phyloP scores from a whole-genome alignment of 768 basidiomycete genomes.

The Rhodotorula taiwanensis region DNA sequence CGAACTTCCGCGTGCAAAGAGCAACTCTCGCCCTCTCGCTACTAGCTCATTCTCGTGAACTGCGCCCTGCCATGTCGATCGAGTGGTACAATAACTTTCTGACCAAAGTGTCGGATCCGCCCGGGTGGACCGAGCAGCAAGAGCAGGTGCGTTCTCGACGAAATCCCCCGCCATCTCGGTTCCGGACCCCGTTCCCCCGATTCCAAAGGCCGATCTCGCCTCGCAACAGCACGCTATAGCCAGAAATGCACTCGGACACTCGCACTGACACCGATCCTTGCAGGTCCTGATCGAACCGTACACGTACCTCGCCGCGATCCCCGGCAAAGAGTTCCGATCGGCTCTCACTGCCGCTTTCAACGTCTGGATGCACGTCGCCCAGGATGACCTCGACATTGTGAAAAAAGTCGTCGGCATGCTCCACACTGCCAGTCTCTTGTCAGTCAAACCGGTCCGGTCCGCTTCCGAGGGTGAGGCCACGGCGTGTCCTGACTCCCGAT shows the following conservation, averaged over 20 bases:
- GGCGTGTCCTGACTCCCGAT: neutral
- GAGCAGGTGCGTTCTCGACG: slow-evolving; percentile 26
- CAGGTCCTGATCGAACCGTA: slow-evolving; percentile 75
- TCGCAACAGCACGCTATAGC: too few relatives aligned
- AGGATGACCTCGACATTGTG: slow-evolving; percentile 63
- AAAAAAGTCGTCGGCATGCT: slow-evolving; percentile 82
- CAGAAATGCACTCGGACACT: too few relatives aligned
- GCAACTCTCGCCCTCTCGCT: neutral
- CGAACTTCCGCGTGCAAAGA: too few relatives aligned
- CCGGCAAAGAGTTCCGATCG: slow-evolving; percentile 86
- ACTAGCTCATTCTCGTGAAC: too few relatives aligned
- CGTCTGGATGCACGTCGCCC: slow-evolving; percentile 75
- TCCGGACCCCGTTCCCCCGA: neutral
- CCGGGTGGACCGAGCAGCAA: slow-evolving; percentile 23
- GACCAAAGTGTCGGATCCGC: slow-evolving; percentile 23
- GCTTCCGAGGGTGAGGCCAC: neutral
- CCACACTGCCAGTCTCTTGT: slow-evolving; percentile 90
- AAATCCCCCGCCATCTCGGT: neutral
- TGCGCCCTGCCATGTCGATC: slow-evolving; percentile 2
- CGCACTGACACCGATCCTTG: too few relatives aligned
- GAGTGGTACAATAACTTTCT: slow-evolving; percentile 29
- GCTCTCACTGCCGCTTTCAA: slow-evolving; percentile 91
- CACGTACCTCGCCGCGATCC: slow-evolving; percentile 69
- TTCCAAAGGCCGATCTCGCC: neutral
- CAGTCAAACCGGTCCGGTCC: slow-evolving; percentile 31